Conservation (phyloP, 208 protist genomes). For the Balamuthia mandrillaris region DNA sequence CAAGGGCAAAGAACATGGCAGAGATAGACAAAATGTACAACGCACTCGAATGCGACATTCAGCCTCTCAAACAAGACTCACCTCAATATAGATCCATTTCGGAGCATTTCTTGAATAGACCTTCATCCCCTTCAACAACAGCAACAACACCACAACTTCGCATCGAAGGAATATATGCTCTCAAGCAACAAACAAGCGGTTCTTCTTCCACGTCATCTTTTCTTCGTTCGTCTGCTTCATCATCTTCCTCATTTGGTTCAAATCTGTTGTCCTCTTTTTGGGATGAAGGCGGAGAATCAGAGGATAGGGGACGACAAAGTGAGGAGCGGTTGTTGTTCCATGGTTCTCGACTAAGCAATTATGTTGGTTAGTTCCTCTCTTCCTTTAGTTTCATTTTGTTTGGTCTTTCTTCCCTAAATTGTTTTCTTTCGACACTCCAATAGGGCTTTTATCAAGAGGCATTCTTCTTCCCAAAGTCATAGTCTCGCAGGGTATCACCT, state of each 20-base stretch:
- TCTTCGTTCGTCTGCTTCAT: too few relatives aligned
- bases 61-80: neutral
- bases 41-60: slow-evolving; percentile 17
- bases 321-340: neutral
- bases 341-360: neutral
- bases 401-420: neutral
- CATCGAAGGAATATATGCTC: neutral
- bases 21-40: slow-evolving; percentile 34
- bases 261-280: too few relatives aligned
- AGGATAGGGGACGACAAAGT: neutral
- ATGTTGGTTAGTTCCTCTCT: neutral
- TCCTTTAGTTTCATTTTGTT: neutral
- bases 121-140: neutral
- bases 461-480: slow-evolving; percentile 46
- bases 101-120: neutral
- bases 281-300: neutral
- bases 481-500: neutral
- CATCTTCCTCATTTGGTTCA: too few relatives aligned
- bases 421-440: neutral
- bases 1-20: neutral
- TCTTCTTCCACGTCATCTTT: too few relatives aligned
- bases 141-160: neutral
- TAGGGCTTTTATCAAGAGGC: slow-evolving; percentile 46
- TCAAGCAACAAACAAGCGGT: too few relatives aligned
- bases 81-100: neutral